Percentiles rank a stretch among this genome's conserved stretches.
These are phyloP conservation scores for Capronia coronata DNA, from an alignment of 2,329 filamentous ascomycete genomes.

Conservation along the genomic window DNA sequence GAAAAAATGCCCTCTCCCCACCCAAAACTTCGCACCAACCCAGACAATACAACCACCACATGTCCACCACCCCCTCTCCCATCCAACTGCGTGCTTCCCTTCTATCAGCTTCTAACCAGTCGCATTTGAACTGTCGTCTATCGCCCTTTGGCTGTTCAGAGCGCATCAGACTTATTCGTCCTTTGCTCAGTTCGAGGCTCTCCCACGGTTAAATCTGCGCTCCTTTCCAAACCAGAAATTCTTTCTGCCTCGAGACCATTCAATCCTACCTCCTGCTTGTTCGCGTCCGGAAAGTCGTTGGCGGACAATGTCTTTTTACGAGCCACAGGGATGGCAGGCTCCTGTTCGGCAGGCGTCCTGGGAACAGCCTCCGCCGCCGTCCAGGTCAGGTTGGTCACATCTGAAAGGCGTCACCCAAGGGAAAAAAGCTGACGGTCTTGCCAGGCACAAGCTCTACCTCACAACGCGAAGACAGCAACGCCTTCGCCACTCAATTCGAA, in stretches of 20 bases:
- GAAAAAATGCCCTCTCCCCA: conserved; percentile 25
- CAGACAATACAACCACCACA: conserved; percentile 15
- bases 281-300: background rate
- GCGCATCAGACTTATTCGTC: conserved; percentile 11
- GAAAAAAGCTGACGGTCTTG: conserved; percentile 27
- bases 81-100: conserved; percentile 15
- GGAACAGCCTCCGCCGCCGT: conserved; percentile 66
- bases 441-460: conserved; percentile 69
- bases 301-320: conserved; percentile 59
- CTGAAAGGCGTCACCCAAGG: background rate
- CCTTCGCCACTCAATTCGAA: conserved; percentile 83
- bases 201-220: conserved; percentile 2
- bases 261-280: background rate
- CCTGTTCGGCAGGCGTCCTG: conserved; percentile 60
- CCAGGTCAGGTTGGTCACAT: conserved; percentile 58
- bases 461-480: conserved; percentile 65
- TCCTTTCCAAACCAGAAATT: conserved; percentile 1
- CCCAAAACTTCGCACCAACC: conserved; percentile 12
- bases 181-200: conserved; percentile 1
- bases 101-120: conserved; percentile 12
- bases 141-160: conserved; percentile 3
- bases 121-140: conserved; percentile 12
- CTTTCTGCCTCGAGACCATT: background rate
- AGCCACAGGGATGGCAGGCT: conserved; percentile 58
- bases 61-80: conserved; percentile 15